Base-by-base conservation (phyloP, 495 filamentous ascomycete species). In the Daldinia bambusicola region DNA sequence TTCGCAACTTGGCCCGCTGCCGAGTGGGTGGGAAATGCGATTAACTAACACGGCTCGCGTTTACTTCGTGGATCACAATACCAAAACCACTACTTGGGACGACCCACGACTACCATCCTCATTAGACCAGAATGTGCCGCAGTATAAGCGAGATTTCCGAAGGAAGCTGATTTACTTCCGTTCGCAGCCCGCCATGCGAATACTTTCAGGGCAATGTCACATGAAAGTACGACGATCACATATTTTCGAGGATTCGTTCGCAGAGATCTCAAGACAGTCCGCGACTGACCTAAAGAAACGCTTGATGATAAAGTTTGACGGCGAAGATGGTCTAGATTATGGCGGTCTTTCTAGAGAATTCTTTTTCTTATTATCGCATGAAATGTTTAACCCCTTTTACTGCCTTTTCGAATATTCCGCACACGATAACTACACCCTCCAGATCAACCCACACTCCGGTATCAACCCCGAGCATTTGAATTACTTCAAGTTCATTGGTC, bases 381-480 rank as follows among this genome's bases (percentile, higher is more conserved):
- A 99, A 85, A 99, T 99, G 95, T 99, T 99, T 83, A 99, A 99
- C 80, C 95, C 95, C 60, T 99, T 99, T 83, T 99, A 99, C 84
- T 99, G 95, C 82, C 86, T 99, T 51, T 99, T 99, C 84, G 95
- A 99, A 83, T 99, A 99, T 79, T 98, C 95, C 68, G 95, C 95
- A 32, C 95, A 99, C 84, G 95, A 99, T 88, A 99, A 99, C 84
- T 99, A 99, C 84, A 99, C 95, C 61, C 90, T 99, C 63, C 95
- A 99, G 82, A 99, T 99, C 84, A 99, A 99, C 83, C 95, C 95
- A 63, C 95, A 99, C 78, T 99, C 95, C 65, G 95, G 95, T 69
- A 98, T 99, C 80, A 99, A 99, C 81, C 96, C 95, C 6, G 95
- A 99, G 81, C 95, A 99, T 87, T 84, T 99, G 72, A 97, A 97